Evolutionary conservation across 2,329 filamentous ascomycete species (phyloP).

Genomic region (Ophiocordyceps camponoti-saundersi): DNA sequence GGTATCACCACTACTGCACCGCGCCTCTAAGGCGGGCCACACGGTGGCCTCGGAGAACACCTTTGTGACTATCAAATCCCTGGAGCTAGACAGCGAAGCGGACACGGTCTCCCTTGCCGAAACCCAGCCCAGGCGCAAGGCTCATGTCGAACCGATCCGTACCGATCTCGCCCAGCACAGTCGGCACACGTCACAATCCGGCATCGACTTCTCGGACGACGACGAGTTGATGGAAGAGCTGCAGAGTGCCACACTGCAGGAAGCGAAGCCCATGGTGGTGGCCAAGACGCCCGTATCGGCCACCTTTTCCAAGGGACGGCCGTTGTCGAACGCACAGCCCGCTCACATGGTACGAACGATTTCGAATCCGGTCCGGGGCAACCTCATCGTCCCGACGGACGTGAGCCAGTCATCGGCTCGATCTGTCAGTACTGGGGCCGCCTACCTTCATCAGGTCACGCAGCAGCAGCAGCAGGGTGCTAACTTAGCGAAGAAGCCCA

Average conservation of each 20-base stretch:
- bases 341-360: conserved; percentile 25
- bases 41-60: not conserved
- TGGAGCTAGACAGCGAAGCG: conserved; percentile 7
- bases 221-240: conserved; percentile 76
- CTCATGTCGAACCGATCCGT: conserved; percentile 34
- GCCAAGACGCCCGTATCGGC: conserved; percentile 70
- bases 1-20: not conserved
- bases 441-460: conserved; percentile 34
- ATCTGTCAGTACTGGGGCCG: conserved; percentile 39
- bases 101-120: conserved; percentile 11
- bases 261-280: conserved; percentile 66
- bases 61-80: not conserved
- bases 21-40: not conserved
- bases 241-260: conserved; percentile 62
- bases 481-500: conserved; percentile 46
- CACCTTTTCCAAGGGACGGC: conserved; percentile 22
- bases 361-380: conserved; percentile 27
- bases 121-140: conserved; percentile 16
- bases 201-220: conserved; percentile 45
- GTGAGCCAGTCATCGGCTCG: conserved; percentile 26
- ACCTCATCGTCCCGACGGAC: conserved; percentile 27
- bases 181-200: conserved; percentile 11
- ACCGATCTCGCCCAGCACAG: conserved; percentile 24
- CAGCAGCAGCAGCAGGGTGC: conserved; percentile 32
- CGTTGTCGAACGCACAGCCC: conserved; percentile 2